A percentile compares a stretch with the other conserved stretches of the same genome.
These are phyloP conservation scores for Cornus kousa DNA, from an alignment of 148 eudicot species.

Conservation along the genomic window DNA sequence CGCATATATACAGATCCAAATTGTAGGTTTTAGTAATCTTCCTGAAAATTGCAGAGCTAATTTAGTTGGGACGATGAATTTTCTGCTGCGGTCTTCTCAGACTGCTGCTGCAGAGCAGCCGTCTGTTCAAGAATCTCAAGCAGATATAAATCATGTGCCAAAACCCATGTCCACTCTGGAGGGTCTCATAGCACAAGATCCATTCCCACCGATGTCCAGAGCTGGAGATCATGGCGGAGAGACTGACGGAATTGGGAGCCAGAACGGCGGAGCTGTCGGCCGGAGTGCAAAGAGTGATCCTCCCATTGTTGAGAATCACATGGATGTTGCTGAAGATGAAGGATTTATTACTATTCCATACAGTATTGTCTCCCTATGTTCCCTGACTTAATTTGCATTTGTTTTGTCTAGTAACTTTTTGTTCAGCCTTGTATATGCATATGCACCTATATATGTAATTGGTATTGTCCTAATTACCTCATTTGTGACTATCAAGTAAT, in stretches of 20 bases:
- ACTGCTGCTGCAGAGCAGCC: conserved; percentile 47
- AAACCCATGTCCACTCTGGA: conserved; percentile 51
- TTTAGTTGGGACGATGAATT: conserved; percentile 60
- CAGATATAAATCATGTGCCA: conserved; percentile 33
- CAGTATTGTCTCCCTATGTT: conserved; percentile 29
- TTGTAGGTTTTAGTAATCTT: not conserved
- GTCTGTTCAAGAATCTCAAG: conserved; percentile 26
- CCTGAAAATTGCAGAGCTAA: conserved; percentile 17
- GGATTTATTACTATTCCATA: conserved; percentile 81
- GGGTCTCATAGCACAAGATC: conserved; percentile 65
- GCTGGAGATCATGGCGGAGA: conserved; percentile 24
- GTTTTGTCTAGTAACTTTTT: not conserved
- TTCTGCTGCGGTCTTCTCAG: conserved; percentile 73
- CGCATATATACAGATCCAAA: not conserved
- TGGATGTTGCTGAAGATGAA: conserved; percentile 69
- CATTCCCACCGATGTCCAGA: conserved; percentile 23
- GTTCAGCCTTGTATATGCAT: too few species aligned
- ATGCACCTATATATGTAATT: too few species aligned
- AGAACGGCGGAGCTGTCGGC: conserved; percentile 27
- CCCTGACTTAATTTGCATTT: not conserved
- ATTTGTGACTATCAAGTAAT: too few species aligned
- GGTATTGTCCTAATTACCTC: too few species aligned
- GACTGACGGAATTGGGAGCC: conserved; percentile 23
- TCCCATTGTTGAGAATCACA: conserved; percentile 56
- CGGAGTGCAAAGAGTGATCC: conserved; percentile 30